phyloP scores from a whole-genome alignment of 2,329 filamentous ascomycete genomes.

The Claviceps capensis region DNA sequence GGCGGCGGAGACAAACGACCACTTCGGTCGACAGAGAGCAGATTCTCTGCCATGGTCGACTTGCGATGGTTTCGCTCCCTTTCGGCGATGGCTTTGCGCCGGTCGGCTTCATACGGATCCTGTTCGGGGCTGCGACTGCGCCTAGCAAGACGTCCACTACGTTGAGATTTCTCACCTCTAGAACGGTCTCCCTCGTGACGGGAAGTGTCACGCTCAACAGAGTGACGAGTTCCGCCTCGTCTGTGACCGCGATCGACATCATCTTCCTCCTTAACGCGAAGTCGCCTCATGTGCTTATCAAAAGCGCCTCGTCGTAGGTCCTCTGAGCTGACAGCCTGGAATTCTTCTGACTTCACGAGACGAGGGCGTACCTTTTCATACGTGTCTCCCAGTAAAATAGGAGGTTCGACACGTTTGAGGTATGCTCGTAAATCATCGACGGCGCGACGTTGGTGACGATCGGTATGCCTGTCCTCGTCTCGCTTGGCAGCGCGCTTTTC shows the following conservation, averaged over 20 bases:
- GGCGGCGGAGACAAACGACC: constrained; percentile 29
- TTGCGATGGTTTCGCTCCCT: constrained; percentile 90
- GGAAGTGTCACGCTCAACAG: constrained; percentile 36
- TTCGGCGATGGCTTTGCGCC: constrained; percentile 84
- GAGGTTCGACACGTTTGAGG: constrained; percentile 83
- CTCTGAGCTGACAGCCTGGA: constrained; percentile 67
- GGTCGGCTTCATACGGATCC: constrained; percentile 90
- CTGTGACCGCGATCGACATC: constrained; percentile 55
- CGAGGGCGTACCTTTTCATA: constrained; percentile 80
- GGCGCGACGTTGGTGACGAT: constrained; percentile 73
- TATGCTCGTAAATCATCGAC: constrained; percentile 72
- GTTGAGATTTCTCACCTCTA: constrained; percentile 50
- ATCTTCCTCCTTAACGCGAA: constrained; percentile 86
- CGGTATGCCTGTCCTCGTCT: constrained; percentile 74
- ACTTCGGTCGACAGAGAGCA: constrained; percentile 39
- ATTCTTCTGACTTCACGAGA: constrained; percentile 72
- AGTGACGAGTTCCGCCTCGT: constrained; percentile 40
- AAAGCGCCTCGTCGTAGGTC: constrained; percentile 73
- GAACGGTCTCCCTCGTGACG: constrained; percentile 48
- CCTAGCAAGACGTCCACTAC: constrained; percentile 42
- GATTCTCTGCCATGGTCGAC: constrained; percentile 51
- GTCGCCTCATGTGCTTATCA: constrained; percentile 77
- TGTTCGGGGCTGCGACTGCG: constrained; percentile 80
- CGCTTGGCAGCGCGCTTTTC: constrained; percentile 72
- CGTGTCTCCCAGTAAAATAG: constrained; percentile 61